Evolutionary conservation across 2,329 filamentous ascomycete genomes (phyloP), one percentile per base, ranked within the genome.

Genomic region (Fusarium praegraminearum): DNA sequence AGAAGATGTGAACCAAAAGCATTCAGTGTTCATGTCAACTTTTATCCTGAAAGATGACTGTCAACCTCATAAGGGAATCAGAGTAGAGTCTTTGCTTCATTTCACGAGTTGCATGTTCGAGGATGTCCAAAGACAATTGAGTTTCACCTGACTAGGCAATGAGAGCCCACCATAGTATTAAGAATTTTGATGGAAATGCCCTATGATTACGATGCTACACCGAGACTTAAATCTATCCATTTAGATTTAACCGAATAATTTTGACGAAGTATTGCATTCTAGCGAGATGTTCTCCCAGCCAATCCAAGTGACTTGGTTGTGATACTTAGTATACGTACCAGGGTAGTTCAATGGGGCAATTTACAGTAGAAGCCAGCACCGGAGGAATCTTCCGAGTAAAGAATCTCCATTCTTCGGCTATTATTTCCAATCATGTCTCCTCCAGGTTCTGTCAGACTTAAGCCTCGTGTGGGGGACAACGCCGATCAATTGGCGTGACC

Each of bases 401-500:
- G 49, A 41, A 24, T 15, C 41, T 38, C 51, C 20, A 22, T 24
- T 11, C 33, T 43, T 26, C 43, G 62, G 61, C n/a, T 36, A 53
- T 49, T 47, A 38, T 46, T 66, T 51, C 63, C 36, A 32, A 47
- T 67, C 49, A 66, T 22, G 35, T 50, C 28, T 36, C 10, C 12
- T 35, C 3, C 32, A 40, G 6, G 28, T 20, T 24, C 32, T 30
- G 20, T 43, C 51, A 52, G 32, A 30, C 20, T 57, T 28, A 55
- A 69, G 53, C 45, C 66, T 61, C 49, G 50, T 57, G 66, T 40
- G 66, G 66, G 63, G 60, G 38, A 26, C 15, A 16, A 32, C 41
- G 38, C 16, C 38, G 50, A 22, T 55, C 35, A 45, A 28, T 22
- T 28, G 20, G 15, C 28, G 22, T 20, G 40, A 26, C 15, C 7